phyloP scores from a whole-genome alignment of 1,139 yeast genomes.

The Oligophagozyma castellii region DNA sequence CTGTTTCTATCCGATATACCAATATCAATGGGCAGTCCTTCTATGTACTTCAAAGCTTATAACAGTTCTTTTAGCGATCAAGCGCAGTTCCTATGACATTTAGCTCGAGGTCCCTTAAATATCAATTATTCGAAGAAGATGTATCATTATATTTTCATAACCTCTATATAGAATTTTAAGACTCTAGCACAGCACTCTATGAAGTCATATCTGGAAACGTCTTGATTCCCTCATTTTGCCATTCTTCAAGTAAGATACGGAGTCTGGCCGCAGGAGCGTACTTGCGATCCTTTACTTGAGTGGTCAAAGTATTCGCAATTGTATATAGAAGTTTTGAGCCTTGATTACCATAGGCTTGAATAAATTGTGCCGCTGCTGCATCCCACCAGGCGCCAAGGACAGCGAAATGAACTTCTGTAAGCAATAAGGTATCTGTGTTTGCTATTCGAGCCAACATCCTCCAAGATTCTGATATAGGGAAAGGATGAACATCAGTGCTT shows the following conservation, averaged over 20 bases:
- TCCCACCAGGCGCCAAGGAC: constrained; percentile 90
- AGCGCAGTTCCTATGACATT: no score
- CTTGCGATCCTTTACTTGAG: constrained; percentile 33
- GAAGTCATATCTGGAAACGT: constrained; percentile 40
- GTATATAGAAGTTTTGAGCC: constrained; percentile 45
- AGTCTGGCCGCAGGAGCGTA: constrained; percentile 72
- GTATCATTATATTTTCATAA: no score
- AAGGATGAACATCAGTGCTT: constrained; percentile 31
- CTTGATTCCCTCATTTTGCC: constrained; percentile 37
- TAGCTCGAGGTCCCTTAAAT: no score
- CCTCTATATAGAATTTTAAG: no score
- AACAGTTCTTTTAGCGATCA: no score
- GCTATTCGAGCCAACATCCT: constrained; percentile 52
- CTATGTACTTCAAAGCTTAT: no score
- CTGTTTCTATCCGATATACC: no score
- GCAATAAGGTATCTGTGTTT: constrained; percentile 36
- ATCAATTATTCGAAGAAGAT: no score
- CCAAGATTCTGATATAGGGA: constrained; percentile 51
- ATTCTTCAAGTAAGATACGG: constrained; percentile 65
- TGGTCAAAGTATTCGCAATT: constrained; percentile 38
- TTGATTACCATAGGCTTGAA: constrained; percentile 51
- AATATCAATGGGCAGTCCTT: no score
- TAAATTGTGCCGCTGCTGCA: constrained; percentile 47
- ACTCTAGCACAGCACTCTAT: constrained; percentile 11
- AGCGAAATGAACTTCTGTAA: constrained; percentile 59